Conservation (phyloP, 164 flowering plant species). For the Malania oleifera region DNA sequence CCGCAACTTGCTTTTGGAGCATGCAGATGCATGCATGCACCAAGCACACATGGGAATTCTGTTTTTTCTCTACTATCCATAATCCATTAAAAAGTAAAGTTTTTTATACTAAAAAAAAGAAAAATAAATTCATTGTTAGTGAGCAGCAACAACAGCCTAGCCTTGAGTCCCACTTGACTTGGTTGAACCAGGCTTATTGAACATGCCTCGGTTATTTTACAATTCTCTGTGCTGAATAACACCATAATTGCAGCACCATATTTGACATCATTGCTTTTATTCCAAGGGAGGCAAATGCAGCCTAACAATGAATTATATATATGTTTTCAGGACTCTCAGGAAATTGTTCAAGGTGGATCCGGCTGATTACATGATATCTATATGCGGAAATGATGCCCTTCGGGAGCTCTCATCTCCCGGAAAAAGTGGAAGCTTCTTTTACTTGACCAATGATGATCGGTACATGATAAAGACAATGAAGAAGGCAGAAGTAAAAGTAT, state of each 20-base stretch:
- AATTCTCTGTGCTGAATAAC: neutral
- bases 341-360: constrained; percentile 86
- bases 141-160: too few species aligned
- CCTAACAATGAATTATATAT: neutral
- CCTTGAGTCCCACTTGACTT: too few species aligned
- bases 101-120: too few species aligned
- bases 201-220: too few species aligned
- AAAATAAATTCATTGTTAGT: too few species aligned
- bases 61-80: too few species aligned
- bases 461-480: constrained; percentile 89
- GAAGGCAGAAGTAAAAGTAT: constrained; percentile 81
- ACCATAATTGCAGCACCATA: neutral
- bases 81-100: too few species aligned
- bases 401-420: constrained; percentile 96
- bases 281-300: neutral
- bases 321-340: constrained; percentile 66
- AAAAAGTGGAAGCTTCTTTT: constrained; percentile 95
- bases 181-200: neutral
- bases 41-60: too few species aligned
- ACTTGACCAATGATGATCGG: constrained; percentile 75
- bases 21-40: too few species aligned
- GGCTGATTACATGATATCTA: constrained; percentile 93
- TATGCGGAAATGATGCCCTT: constrained; percentile 93
- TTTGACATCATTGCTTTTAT: neutral
- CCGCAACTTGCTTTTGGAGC: too few species aligned